Evolutionary conservation across 352 stramenopile genomes (phyloP).

Genomic region (Pythium periplocum): DNA sequence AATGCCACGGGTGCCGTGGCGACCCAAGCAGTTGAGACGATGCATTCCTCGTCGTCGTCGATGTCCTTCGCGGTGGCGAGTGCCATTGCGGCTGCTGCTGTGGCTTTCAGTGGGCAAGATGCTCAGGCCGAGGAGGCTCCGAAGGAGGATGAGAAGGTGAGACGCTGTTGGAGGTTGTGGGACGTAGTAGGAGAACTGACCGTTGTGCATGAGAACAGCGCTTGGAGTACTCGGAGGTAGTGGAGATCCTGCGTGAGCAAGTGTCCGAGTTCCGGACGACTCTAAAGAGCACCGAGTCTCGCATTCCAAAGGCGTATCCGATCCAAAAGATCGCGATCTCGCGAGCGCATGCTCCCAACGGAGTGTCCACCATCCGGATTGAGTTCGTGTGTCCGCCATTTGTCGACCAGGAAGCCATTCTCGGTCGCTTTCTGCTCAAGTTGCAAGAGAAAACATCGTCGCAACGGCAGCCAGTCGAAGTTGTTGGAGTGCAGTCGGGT

Average conservation of each 20-base stretch:
- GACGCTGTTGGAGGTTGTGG: not conserved
- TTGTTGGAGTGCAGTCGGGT: constrained; percentile 36
- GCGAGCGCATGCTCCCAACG: constrained; percentile 70
- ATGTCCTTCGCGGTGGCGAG: not conserved
- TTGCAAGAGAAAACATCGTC: constrained; percentile 24
- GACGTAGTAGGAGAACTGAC: no score
- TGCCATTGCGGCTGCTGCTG: constrained; percentile 4
- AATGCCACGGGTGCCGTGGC: not conserved
- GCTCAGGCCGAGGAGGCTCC: constrained; percentile 3
- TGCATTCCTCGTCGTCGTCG: not conserved
- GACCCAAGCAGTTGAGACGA: not conserved
- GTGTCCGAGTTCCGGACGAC: constrained; percentile 73
- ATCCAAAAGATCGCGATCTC: constrained; percentile 84
- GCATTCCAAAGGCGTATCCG: constrained; percentile 68
- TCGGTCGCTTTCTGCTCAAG: constrained; percentile 59
- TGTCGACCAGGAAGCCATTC: constrained; percentile 64
- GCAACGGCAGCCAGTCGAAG: constrained; percentile 42
- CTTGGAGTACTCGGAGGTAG: constrained; percentile 54
- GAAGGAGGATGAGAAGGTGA: constrained; percentile 12
- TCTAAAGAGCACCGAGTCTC: constrained; percentile 66
- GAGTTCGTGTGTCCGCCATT: constrained; percentile 78
- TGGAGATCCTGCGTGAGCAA: constrained; percentile 64
- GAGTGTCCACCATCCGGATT: constrained; percentile 79
- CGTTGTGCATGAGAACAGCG: constrained; percentile 20
- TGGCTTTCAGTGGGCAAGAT: not conserved